Evolutionary conservation across 108 stramenopile species (phyloP), one percentile per base, ranked within the genome.

Genomic region (Epithemia pelagica): DNA sequence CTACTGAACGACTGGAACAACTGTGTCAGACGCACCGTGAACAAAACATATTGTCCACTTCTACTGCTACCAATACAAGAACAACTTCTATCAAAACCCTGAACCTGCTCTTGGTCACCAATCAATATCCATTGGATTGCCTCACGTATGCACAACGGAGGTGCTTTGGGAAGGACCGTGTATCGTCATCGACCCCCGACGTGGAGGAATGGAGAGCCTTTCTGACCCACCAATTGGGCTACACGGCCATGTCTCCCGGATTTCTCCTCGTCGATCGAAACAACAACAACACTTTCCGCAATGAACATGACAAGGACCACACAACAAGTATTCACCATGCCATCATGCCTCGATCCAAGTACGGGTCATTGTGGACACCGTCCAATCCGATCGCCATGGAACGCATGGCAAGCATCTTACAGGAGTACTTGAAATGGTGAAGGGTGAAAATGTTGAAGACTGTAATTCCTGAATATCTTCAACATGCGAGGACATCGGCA

Each of bases 291-390:
- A 7, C 37, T 27, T 58, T 31, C 52, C 20, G 23, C 56, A 20
- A 27, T 37, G 53, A 56, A 31, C 54, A 52, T 52, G 18, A 51
- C 32, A 51, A 21, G 28, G 29, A 25, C 30, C 0, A 15, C 62
- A 18, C 55, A 62, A 46, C 59, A 53, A 27, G 19, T 23, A 27
- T 81, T 37, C 10, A 54, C 0, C 82, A 80, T 65, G 32, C 30
- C 21, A 52, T 76, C 2, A 81, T 91, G 10, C 87, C 84, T 5
- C 80, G 82, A 55, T 67, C 83, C 53, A 53, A 31, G 15, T 23
- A 65, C 18, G 90, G 90, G 10, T 88, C 87, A 23, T 54, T 91
- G 37, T 91, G 90, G 90, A 91, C 85, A n/a, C 90, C 90, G 24
- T 82, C 84, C 18, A 91, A 91, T 54, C 51, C 52, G 22, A 60